Base-by-base conservation (phyloP, 352 stramenopile species). In the Thraustochytrium sp. region DNA sequence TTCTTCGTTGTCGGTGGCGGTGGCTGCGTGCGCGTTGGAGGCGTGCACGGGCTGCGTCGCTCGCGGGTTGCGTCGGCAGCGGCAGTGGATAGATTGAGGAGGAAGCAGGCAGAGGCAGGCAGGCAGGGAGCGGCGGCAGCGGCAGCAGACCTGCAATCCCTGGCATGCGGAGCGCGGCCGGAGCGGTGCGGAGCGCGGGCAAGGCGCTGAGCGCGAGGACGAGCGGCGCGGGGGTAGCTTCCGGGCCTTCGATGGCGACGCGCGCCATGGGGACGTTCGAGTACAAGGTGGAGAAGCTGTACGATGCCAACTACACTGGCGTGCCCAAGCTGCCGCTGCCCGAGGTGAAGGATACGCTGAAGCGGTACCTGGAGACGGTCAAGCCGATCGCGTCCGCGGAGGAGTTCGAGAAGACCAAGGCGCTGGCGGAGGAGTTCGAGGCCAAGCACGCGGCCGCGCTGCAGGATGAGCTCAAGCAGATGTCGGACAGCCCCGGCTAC, bases 361-460 rank as follows among this genome's bases (percentile, higher is more conserved):
- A 89, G 84, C 89, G 90, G 62, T 94, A 94, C 76, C 83, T 94
- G 46, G 87, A 91, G 80, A 92, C 87, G 38, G 86, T 94, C 51
- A 86, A 86, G 63, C 89, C 90, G n/a, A 86, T 94, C 29, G 83
- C 92, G 54, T 82, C 59, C 11, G 80, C 86, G 34, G 88, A 91
- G 36, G 87, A 92, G 75, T 94, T 88, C 88, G 85, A 87, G 48
- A 82, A 86, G 38, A 90, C 93, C 80, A 86, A 88, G 23, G 83
- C 90, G 55, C 63, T 93, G 23, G 89, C 86, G 11, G 83, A 86
- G 11, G 63, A 78, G 3, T 94, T 94, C 59, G 68, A 84, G 80
- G 61, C 29, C 29, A 85, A 62, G 31, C 26, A 84, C 51, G 78
- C 34, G 23, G 34, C 82, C 21, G 44, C 53, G 21, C 0, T 86